These are phyloP conservation scores for Penicillium nucicola DNA, from an alignment of 495 filamentous ascomycete genomes.

Conservation along the genomic window DNA sequence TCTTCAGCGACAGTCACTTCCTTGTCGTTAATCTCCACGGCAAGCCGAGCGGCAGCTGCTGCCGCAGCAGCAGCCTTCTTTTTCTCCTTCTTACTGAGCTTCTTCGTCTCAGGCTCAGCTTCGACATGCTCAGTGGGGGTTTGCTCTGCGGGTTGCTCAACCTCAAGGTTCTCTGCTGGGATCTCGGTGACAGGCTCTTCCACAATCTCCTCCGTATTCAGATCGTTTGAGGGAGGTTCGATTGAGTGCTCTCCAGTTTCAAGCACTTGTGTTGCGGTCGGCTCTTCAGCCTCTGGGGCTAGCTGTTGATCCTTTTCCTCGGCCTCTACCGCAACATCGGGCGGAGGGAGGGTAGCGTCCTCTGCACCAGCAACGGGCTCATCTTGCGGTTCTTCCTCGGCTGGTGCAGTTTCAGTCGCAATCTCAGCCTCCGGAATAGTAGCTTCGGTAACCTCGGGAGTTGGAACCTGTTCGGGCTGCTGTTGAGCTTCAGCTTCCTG, in stretches of 20 bases:
- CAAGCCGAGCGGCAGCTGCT: not conserved
- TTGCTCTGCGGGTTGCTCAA: not conserved
- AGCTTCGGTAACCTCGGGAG: not conserved
- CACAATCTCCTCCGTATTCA: not conserved
- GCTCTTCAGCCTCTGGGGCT: not conserved
- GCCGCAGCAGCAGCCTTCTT: constrained; percentile 17
- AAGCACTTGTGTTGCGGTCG: not conserved
- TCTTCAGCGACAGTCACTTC: constrained; percentile 11
- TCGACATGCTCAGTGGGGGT: not conserved
- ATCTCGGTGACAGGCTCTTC: not conserved
- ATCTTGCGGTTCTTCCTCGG: not conserved
- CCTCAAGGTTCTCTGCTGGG: not conserved
- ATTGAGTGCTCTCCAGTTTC: not conserved
- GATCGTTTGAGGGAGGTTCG: not conserved
- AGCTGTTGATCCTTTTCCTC: not conserved
- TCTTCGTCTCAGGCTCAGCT: constrained; percentile 4
- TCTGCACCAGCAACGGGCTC: not conserved
- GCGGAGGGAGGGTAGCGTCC: not conserved
- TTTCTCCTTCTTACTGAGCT: constrained; percentile 25
- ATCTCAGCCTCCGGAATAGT: not conserved
- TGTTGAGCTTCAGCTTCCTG: constrained; percentile 9
- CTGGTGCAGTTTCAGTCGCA: not conserved
- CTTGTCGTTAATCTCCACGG: constrained; percentile 8
- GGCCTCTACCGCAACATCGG: not conserved
- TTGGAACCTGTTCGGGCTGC: not conserved